Evolutionary conservation across 768 basidiomycete genomes (phyloP).

Genomic region (Vishniacozyma victoriae): DNA sequence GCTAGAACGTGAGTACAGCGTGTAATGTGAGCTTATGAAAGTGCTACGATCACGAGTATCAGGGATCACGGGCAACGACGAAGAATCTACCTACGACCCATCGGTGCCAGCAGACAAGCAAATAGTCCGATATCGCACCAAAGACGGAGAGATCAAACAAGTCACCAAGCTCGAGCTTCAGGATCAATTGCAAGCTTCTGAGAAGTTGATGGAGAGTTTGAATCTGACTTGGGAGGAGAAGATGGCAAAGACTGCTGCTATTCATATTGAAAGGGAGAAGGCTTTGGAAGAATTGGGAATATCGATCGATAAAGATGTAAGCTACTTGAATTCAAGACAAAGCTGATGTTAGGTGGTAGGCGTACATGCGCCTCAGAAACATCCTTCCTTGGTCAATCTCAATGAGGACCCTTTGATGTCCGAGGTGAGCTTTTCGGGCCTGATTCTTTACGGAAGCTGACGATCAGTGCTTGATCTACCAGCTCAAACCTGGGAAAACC

Average conservation of each 20-base stretch:
- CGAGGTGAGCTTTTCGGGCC: slow-evolving; percentile 61
- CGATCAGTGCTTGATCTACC: slow-evolving; percentile 53
- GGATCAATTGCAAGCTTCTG: slow-evolving; percentile 69
- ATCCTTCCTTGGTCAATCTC: slow-evolving; percentile 44
- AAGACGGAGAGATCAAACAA: slow-evolving; percentile 87
- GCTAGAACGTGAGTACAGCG: slow-evolving; percentile 55
- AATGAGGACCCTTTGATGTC: slow-evolving; percentile 83
- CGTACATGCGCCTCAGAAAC: slow-evolving; percentile 94
- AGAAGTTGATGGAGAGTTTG: slow-evolving; percentile 87
- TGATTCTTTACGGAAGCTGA: neutral
- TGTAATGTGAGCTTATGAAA: neutral
- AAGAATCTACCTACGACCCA: slow-evolving; percentile 78
- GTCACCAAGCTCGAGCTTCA: slow-evolving; percentile 96
- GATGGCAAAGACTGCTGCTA: slow-evolving; percentile 77
- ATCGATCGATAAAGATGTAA: slow-evolving; percentile 77
- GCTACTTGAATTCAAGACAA: slow-evolving; percentile 5
- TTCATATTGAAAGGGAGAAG: slow-evolving; percentile 95
- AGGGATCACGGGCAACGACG: neutral
- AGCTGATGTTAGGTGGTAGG: slow-evolving; percentile 61
- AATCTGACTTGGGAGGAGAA: slow-evolving; percentile 93
- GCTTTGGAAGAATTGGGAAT: slow-evolving; percentile 96
- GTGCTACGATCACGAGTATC: neutral
- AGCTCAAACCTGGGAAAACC: slow-evolving; percentile 78
- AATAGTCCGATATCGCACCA: slow-evolving; percentile 87
- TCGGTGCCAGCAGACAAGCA: slow-evolving; percentile 87